A percentile compares a stretch with the other conserved stretches of the same genome.
These are phyloP conservation scores for Cucumis hystrix DNA, from an alignment of 306 rosid genomes.

Conservation along the genomic window DNA sequence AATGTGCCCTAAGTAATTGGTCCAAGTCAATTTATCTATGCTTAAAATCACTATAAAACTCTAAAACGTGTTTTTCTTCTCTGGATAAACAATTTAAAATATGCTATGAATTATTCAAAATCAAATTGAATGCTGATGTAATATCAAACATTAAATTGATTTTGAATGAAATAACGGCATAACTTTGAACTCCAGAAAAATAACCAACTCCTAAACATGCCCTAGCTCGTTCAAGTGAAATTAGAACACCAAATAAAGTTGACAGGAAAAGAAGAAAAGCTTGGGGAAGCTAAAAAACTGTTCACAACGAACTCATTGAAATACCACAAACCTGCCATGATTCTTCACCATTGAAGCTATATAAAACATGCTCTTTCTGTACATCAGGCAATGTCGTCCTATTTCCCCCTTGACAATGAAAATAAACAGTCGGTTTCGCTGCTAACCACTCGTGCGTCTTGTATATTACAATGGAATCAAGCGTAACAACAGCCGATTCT, in stretches of 20 bases:
- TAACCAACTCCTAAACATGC: neutral
- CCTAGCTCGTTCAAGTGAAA: neutral
- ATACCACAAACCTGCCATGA: slow-evolving; percentile 73
- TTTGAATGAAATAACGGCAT: neutral
- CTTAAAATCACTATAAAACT: too few relatives aligned
- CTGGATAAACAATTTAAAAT: too few relatives aligned
- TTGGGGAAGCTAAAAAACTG: neutral
- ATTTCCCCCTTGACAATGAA: slow-evolving; percentile 54
- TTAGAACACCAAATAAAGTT: neutral
- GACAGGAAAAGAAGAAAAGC: neutral
- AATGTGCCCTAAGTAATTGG: too few relatives aligned
- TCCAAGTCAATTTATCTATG: too few relatives aligned
- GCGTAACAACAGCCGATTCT: slow-evolving; percentile 46
- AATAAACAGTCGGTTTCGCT: slow-evolving; percentile 49
- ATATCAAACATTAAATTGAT: too few relatives aligned
- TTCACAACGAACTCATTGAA: neutral
- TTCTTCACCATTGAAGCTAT: slow-evolving; percentile 65
- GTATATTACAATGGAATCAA: slow-evolving; percentile 49
- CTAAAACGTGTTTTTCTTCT: too few relatives aligned
- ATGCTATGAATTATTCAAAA: too few relatives aligned
- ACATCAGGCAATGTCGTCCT: slow-evolving; percentile 49
- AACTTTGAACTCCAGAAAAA: too few relatives aligned
- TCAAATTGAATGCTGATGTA: too few relatives aligned
- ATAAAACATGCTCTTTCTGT: slow-evolving; percentile 26
- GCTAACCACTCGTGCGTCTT: slow-evolving; percentile 50